Base-by-base conservation (phyloP, 208 protist genomes). In the Crithidia bombi region DNA sequence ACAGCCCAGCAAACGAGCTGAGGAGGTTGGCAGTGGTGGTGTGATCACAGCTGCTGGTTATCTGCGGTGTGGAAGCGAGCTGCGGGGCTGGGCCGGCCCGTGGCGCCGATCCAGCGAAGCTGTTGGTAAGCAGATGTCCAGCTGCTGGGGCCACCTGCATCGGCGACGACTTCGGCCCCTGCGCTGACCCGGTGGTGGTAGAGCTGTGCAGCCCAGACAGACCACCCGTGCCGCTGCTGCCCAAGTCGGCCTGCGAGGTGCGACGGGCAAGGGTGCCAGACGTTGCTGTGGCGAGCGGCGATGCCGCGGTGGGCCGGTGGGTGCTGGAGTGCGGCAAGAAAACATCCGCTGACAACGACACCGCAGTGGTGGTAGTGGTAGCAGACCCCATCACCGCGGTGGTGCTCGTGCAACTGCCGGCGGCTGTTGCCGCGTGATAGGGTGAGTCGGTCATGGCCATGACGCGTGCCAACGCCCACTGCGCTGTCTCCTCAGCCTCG, bases 401-500 rank as follows among this genome's bases (percentile, higher is more conserved):
- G 33, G 38, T 19, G 59, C 21, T 62, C 39, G n/a, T 5, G 17
- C 46, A 15, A n/a, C 59, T 43, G 51, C 50, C 49, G 36, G 35
- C 39, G 10, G 49, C 43, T 25, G 3, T 52, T 15, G 49, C 52
- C 1, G 52, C 26, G 30, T 66, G 28, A 39, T 32, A 30, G 21
- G 47, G 49, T 35, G 58, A 50, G 38, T 74, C 69, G 6, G 36
- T 21, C 4, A 19, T 26, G 39, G 62, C 7, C 19, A 66, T 35
- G 5, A 82, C 46, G 17, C 36, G 57, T 14, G 15, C 44, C 33
- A 90, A 58, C 2, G 78, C 76, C 82, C 87, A 83, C 32, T 68
- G 46, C 39, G 65, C 66, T 50, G 82, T 63, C 56, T 88, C 61
- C 44, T 72, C 56, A 6, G 75, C 72, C 69, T 89, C 87, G 33